Percentiles rank a stretch among this genome's conserved stretches.
These are phyloP conservation scores for Xerocomellus dryophilus DNA, from an alignment of 768 basidiomycete species.

Conservation along the genomic window DNA sequence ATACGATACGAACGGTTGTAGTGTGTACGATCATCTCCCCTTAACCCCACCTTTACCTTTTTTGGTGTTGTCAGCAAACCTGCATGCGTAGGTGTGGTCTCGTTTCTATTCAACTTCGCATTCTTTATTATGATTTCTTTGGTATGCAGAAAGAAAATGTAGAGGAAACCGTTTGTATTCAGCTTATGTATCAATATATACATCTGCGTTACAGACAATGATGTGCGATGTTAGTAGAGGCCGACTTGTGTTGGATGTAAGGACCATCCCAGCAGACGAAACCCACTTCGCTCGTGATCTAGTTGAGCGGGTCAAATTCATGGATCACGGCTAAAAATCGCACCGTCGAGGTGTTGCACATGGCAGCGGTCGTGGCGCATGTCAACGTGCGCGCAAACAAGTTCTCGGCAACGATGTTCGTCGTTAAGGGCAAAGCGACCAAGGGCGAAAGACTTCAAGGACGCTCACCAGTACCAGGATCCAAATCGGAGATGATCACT, in stretches of 20 bases:
- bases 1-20: conserved; percentile 30
- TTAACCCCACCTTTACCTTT: neutral
- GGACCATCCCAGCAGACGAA: conserved; percentile 49
- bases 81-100: too few relatives aligned
- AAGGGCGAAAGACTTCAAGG: too few relatives aligned
- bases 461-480: conserved; percentile 29
- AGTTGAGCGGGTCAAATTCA: neutral
- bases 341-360: conserved; percentile 55
- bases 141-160: conserved; percentile 10
- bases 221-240: neutral
- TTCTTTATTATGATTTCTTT: neutral
- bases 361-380: conserved; percentile 41
- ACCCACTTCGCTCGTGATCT: conserved; percentile 47
- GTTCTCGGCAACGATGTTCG: conserved; percentile 48
- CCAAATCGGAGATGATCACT: conserved; percentile 56
- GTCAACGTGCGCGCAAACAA: conserved; percentile 47
- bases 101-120: neutral
- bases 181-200: conserved; percentile 23
- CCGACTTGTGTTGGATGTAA: conserved; percentile 41
- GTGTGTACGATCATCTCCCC: conserved; percentile 28
- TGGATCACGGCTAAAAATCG: neutral
- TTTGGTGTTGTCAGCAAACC: conserved; percentile 11
- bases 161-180: conserved; percentile 29
- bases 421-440: conserved; percentile 18
- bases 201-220: conserved; percentile 21